Evolutionary conservation across 1,284 basidiomycete genomes (phyloP).

Genomic region (Pulchroboletus neoregius): DNA sequence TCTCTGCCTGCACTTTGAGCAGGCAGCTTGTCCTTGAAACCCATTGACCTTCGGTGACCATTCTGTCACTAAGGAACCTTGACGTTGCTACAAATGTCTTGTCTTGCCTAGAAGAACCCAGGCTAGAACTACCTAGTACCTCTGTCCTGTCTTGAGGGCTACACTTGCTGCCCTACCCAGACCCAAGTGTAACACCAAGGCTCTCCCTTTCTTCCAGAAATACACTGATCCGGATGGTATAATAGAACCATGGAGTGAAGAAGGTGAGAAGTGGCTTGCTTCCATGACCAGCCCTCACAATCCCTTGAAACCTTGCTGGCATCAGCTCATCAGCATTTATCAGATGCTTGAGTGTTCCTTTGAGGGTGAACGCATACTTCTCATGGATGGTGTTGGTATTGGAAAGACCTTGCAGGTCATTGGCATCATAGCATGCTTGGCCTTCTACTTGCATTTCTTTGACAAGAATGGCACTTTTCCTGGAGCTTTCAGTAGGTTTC

Average conservation of each 20-base stretch:
- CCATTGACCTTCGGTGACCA: too few species aligned
- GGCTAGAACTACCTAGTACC: too few species aligned
- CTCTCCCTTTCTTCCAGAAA: constrained; percentile 8
- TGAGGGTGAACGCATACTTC: not conserved
- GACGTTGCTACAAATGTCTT: too few species aligned
- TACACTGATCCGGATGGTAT: constrained; percentile 1
- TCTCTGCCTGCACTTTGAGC: too few species aligned
- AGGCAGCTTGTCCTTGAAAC: too few species aligned
- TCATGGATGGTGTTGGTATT: constrained; percentile 18
- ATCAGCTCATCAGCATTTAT: constrained; percentile 16
- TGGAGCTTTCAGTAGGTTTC: constrained; percentile 4
- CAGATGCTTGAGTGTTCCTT: constrained; percentile 8
- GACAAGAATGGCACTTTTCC: constrained; percentile 3
- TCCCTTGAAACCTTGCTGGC: constrained; percentile 10
- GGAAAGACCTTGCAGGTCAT: constrained; percentile 17
- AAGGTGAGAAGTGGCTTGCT: constrained; percentile 5
- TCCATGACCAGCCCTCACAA: not conserved
- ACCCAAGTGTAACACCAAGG: too few species aligned
- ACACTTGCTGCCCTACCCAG: too few species aligned
- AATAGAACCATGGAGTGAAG: constrained; percentile 4
- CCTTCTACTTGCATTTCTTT: not conserved
- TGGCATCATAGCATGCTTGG: constrained; percentile 1
- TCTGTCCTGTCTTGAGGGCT: too few species aligned
- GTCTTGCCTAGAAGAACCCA: too few species aligned
- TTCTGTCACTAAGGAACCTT: too few species aligned